Evolutionary conservation across 495 filamentous ascomycete genomes (phyloP).

Genomic region (Hypoxylon rickii): DNA sequence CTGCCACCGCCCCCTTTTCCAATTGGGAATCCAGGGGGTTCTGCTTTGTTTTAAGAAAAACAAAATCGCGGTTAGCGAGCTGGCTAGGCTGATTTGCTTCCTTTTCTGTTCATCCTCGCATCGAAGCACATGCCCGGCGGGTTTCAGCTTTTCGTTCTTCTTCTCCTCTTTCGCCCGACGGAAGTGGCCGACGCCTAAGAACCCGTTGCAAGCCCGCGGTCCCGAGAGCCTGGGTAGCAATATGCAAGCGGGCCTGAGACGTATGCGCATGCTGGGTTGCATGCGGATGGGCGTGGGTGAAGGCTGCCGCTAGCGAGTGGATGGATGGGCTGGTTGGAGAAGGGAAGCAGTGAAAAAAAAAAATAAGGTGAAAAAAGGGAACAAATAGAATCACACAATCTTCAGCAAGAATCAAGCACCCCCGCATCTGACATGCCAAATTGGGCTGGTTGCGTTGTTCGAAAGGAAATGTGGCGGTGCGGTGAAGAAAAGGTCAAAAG

Average conservation of each 20-base stretch:
- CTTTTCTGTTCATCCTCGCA: too few species aligned
- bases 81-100: too few species aligned
- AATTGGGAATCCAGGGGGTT: too few species aligned
- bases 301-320: too few species aligned
- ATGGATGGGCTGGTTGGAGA: background rate
- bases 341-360: background rate
- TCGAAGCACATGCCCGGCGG: too few species aligned
- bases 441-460: constrained; percentile 9
- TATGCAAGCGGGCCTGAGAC: background rate
- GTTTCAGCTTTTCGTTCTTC: too few species aligned
- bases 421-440: constrained; percentile 7
- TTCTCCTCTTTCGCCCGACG: too few species aligned
- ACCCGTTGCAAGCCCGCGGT: too few species aligned
- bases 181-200: too few species aligned
- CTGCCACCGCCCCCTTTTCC: too few species aligned
- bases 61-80: too few species aligned
- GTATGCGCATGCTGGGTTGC: background rate
- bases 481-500: background rate
- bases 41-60: too few species aligned
- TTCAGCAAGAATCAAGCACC: background rate
- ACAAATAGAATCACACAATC: background rate
- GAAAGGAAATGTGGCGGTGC: constrained; percentile 13
- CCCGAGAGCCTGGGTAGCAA: background rate
- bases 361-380: background rate
- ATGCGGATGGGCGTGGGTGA: background rate